phyloP scores from a whole-genome alignment of 192 early-diverging fungal genomes.

The Gryganskiella cystojenkinii region DNA sequence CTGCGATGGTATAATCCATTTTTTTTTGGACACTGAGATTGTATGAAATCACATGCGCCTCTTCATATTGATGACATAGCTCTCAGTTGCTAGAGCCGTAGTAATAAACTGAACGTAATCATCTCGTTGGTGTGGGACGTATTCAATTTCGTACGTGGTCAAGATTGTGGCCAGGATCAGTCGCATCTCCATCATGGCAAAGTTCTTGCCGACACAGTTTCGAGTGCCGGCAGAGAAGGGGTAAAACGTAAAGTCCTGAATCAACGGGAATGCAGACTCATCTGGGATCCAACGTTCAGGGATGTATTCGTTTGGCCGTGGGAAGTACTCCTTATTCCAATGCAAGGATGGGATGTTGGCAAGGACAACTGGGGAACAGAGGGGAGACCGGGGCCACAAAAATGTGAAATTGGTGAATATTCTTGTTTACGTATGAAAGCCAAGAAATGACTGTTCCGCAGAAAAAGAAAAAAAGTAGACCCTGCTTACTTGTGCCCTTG shows the following conservation, averaged over 20 bases:
- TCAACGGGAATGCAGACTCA: slow-evolving; percentile 25
- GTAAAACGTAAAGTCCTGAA: slow-evolving; percentile 54
- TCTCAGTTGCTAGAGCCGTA: slow-evolving; percentile 46
- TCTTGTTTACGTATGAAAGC: not conserved
- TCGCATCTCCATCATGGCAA: slow-evolving; percentile 64
- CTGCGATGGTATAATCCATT: not conserved
- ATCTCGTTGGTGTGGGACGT: slow-evolving; percentile 46
- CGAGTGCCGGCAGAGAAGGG: slow-evolving; percentile 61
- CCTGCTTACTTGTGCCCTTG: slow-evolving; percentile 52
- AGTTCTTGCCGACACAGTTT: slow-evolving; percentile 64
- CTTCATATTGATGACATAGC: slow-evolving; percentile 51
- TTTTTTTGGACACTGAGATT: too few relatives aligned
- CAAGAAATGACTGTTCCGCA: too few relatives aligned
- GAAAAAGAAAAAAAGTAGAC: not conserved
- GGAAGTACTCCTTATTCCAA: slow-evolving; percentile 25
- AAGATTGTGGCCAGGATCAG: slow-evolving; percentile 57
- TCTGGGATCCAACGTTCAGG: slow-evolving; percentile 41
- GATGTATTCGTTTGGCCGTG: slow-evolving; percentile 16
- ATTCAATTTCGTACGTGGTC: slow-evolving; percentile 53
- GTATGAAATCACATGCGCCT: slow-evolving; percentile 13
- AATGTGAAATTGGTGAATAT: not conserved
- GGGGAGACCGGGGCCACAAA: not conserved
- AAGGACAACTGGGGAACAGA: slow-evolving; percentile 18
- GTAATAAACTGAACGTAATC: slow-evolving; percentile 58
- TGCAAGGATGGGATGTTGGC: slow-evolving; percentile 24